phyloP scores from a whole-genome alignment of 441 rosid genomes.

The Erodium moschatum region DNA sequence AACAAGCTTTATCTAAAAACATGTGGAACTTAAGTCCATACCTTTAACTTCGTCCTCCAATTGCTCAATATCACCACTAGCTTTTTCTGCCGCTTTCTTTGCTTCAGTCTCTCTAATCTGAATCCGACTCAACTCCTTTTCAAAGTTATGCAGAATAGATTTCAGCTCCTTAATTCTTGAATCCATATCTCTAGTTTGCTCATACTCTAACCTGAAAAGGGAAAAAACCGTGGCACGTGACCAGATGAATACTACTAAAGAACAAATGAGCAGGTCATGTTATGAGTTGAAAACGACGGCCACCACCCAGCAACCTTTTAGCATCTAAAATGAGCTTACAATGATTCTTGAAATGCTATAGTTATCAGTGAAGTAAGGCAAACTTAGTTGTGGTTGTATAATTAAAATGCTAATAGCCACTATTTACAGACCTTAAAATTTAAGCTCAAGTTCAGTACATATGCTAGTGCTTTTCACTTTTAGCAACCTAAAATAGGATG shows the following conservation, averaged over 20 bases:
- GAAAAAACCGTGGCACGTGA: slow-evolving; percentile 5
- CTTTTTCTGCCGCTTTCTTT: slow-evolving; percentile 53
- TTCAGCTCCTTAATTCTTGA: slow-evolving; percentile 75
- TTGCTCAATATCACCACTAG: slow-evolving; percentile 47
- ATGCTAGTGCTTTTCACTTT: too few species aligned
- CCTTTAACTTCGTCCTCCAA: slow-evolving; percentile 78
- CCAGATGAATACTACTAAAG: slow-evolving; percentile 9
- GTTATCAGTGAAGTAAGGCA: too few species aligned
- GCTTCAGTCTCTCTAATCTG: slow-evolving; percentile 57
- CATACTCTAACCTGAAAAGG: slow-evolving; percentile 73
- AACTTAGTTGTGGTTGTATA: too few species aligned
- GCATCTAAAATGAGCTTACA: too few species aligned
- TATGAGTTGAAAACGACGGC: too few species aligned
- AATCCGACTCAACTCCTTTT: slow-evolving; percentile 57
- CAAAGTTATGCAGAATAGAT: slow-evolving; percentile 51
- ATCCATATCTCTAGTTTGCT: slow-evolving; percentile 85
- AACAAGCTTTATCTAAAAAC: slow-evolving; percentile 8
- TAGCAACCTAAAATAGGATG: too few species aligned
- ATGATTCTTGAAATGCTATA: too few species aligned
- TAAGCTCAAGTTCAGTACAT: too few species aligned
- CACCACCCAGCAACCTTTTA: too few species aligned
- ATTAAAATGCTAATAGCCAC: too few species aligned
- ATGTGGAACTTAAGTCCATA: slow-evolving; percentile 26
- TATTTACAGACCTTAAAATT: too few species aligned
- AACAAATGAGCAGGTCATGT: neutral